phyloP scores from a whole-genome alignment of 1,284 basidiomycete species.

The Lentinus polychrous region DNA sequence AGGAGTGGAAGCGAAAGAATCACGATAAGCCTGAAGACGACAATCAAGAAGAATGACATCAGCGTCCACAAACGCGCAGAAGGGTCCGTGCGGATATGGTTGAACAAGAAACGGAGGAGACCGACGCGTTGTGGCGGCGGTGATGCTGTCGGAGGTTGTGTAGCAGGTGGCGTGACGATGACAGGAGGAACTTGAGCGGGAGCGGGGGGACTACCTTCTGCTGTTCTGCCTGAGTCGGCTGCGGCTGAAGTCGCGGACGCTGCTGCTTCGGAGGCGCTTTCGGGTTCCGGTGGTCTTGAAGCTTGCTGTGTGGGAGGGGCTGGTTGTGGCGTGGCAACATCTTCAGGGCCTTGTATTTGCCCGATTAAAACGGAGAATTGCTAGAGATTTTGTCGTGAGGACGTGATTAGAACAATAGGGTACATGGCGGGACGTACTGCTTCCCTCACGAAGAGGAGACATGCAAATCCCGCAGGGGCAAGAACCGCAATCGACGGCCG shows the following conservation, averaged over 20 bases:
- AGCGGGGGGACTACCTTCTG: neutral
- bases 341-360: slow-evolving; percentile 79
- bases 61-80: slow-evolving; percentile 65
- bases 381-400: too few relatives aligned
- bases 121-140: slow-evolving; percentile 23
- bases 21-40: slow-evolving; percentile 69
- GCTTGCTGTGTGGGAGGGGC: slow-evolving; percentile 18
- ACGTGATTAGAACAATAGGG: slow-evolving; percentile 4
- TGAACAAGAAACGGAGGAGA: slow-evolving; percentile 44
- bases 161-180: slow-evolving; percentile 22
- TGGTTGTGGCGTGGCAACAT: slow-evolving; percentile 26
- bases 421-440: too few relatives aligned
- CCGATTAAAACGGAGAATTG: slow-evolving; percentile 78
- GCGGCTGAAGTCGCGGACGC: slow-evolving; percentile 9
- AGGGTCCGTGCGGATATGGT: slow-evolving; percentile 59
- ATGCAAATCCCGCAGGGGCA: slow-evolving; percentile 76
- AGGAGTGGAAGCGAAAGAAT: slow-evolving; percentile 66
- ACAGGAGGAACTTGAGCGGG: neutral
- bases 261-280: slow-evolving; percentile 12
- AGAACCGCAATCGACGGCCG: slow-evolving; percentile 71
- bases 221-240: neutral
- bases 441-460: slow-evolving; percentile 65
- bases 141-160: slow-evolving; percentile 20
- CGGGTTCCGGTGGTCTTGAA: slow-evolving; percentile 15
- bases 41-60: slow-evolving; percentile 58